These are phyloP conservation scores for Pinus taeda DNA, from an alignment of 75 land plant species.

Conservation along the genomic window DNA sequence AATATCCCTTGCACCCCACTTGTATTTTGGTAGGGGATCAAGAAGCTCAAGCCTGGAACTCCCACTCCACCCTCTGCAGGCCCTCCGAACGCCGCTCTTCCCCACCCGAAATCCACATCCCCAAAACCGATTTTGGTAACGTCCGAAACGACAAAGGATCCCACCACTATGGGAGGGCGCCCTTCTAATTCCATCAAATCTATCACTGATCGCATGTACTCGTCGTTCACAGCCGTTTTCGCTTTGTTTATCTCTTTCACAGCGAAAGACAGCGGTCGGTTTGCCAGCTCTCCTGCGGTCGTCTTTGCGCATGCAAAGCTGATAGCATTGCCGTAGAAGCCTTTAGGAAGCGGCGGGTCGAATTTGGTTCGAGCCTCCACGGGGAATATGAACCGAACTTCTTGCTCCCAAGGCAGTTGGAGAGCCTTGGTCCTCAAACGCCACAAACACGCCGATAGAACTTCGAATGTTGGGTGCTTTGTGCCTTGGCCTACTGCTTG, in stretches of 20 bases:
- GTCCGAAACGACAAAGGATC: too few species aligned
- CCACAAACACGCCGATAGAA: slow-evolving; percentile 48
- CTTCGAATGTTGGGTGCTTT: slow-evolving; percentile 13
- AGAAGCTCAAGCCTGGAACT: too few species aligned
- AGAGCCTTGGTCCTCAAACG: slow-evolving; percentile 44
- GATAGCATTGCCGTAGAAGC: slow-evolving; percentile 39
- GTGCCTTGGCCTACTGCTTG: neutral
- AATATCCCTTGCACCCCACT: too few species aligned
- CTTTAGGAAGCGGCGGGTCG: slow-evolving; percentile 28
- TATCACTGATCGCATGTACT: slow-evolving; percentile 66
- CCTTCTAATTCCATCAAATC: slow-evolving; percentile 52
- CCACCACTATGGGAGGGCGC: too few species aligned
- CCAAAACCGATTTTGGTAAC: too few species aligned
- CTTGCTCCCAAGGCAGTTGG: slow-evolving; percentile 15
- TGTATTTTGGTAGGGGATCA: too few species aligned
- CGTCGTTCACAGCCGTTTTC: slow-evolving; percentile 40
- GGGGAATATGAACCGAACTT: slow-evolving; percentile 11
- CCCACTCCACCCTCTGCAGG: too few species aligned
- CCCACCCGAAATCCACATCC: too few species aligned
- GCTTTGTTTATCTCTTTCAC: slow-evolving; percentile 56
- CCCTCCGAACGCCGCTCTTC: too few species aligned
- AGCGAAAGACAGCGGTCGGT: slow-evolving; percentile 43
- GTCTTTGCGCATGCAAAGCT: slow-evolving; percentile 50
- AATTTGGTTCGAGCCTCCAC: neutral
- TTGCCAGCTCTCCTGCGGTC: slow-evolving; percentile 39